These are phyloP conservation scores for Alternaria conjuncta DNA, from an alignment of 2,329 filamentous ascomycete species.

Conservation along the genomic window DNA sequence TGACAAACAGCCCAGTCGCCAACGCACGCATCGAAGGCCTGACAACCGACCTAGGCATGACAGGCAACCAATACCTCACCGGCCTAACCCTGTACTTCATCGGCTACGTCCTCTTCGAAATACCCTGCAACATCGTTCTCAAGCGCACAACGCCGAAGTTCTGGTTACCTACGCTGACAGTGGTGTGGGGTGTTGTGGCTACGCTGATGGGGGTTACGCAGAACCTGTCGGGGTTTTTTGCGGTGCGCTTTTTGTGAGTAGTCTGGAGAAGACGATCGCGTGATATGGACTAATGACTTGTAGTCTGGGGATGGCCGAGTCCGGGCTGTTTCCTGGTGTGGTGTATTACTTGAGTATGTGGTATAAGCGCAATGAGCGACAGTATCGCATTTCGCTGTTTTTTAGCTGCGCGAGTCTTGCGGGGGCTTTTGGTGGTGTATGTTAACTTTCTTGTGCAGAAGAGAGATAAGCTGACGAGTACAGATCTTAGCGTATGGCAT, in stretches of 20 bases:
- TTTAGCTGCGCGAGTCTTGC: slow-evolving; percentile 65
- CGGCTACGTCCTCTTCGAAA: slow-evolving; percentile 57
- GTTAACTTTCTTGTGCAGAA: background rate
- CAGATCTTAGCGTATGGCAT: slow-evolving; percentile 59
- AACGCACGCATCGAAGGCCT: slow-evolving; percentile 57
- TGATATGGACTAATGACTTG: background rate
- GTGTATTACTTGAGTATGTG: slow-evolving; percentile 68
- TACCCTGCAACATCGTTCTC: slow-evolving; percentile 66
- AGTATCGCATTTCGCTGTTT: slow-evolving; percentile 66
- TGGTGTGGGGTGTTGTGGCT: slow-evolving; percentile 57
- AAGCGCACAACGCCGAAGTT: slow-evolving; percentile 64
- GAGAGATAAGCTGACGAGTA: no score
- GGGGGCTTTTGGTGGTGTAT: slow-evolving; percentile 66
- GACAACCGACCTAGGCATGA: slow-evolving; percentile 40
- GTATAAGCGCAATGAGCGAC: slow-evolving; percentile 66
- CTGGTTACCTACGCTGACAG: slow-evolving; percentile 57
- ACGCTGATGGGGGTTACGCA: slow-evolving; percentile 59
- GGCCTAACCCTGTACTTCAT: slow-evolving; percentile 71
- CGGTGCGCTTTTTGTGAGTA: slow-evolving; percentile 55
- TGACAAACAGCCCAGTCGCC: slow-evolving; percentile 24
- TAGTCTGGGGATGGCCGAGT: slow-evolving; percentile 45
- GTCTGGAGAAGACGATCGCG: background rate
- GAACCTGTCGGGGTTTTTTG: slow-evolving; percentile 55
- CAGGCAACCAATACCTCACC: slow-evolving; percentile 64
- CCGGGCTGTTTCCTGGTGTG: slow-evolving; percentile 48